A percentile compares a stretch with the other conserved stretches of the same genome.
These are phyloP conservation scores for Flueggea neowawraea DNA, from an alignment of 441 rosid genomes.

Conservation along the genomic window DNA sequence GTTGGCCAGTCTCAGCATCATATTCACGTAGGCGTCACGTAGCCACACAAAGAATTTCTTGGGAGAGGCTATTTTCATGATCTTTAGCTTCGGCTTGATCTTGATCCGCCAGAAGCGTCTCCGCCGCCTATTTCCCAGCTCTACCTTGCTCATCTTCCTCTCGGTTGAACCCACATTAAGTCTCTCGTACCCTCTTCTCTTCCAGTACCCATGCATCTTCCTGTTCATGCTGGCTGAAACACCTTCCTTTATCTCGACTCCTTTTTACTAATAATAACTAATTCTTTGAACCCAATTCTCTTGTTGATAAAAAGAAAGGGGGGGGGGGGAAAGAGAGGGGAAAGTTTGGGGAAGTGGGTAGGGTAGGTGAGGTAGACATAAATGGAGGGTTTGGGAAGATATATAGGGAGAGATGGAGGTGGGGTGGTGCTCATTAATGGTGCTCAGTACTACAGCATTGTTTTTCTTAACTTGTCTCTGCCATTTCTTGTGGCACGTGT, in stretches of 20 bases:
- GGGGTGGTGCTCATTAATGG: no score
- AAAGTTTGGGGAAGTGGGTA: no score
- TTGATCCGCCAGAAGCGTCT: conserved; percentile 45
- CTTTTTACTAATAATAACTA: not conserved
- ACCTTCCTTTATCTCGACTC: conserved; percentile 40
- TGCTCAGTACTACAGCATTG: no score
- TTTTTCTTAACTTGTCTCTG: no score
- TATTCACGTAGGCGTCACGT: conserved; percentile 75
- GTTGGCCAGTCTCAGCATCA: conserved; percentile 74
- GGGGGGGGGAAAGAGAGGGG: no score
- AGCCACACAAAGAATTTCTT: conserved; percentile 66
- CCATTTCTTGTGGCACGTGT: no score
- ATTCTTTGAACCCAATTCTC: not conserved
- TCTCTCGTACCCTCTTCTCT: conserved; percentile 53
- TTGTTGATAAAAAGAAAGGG: no score
- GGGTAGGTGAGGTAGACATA: no score
- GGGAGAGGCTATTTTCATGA: conserved; percentile 34
- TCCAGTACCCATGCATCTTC: conserved; percentile 44
- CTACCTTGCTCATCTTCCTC: conserved; percentile 18
- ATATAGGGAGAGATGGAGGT: no score
- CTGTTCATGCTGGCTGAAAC: conserved; percentile 24
- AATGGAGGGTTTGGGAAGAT: no score
- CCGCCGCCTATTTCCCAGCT: conserved; percentile 22
- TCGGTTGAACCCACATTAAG: conserved; percentile 34
- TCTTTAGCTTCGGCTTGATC: conserved; percentile 44